Conservation (phyloP, 495 filamentous ascomycete species). For the Hypoxylon subgilvum region DNA sequence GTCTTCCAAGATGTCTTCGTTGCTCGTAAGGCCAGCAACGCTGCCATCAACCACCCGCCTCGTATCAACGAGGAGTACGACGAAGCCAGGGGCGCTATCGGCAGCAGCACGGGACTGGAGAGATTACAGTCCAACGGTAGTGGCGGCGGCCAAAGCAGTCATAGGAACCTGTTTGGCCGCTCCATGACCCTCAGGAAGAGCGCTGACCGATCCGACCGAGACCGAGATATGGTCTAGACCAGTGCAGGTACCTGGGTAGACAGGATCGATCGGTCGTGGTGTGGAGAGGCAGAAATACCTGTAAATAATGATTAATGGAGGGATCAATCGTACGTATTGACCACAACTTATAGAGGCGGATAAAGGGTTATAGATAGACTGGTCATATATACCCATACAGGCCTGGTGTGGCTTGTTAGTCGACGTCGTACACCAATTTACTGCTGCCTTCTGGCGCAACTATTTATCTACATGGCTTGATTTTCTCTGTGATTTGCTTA, state of each 20-base stretch:
- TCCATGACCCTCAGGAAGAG: slow-evolving; percentile 21
- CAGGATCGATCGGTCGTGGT: neutral
- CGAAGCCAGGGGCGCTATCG: slow-evolving; percentile 8
- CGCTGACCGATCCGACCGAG: slow-evolving; percentile 20
- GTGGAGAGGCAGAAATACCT: neutral
- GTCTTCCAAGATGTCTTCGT: slow-evolving; percentile 42
- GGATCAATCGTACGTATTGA: neutral
- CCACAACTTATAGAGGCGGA: slow-evolving; percentile 9
- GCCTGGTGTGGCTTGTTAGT: slow-evolving; percentile 1
- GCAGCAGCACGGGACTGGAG: slow-evolving; percentile 24
- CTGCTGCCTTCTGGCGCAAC: neutral
- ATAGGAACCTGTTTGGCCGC: slow-evolving; percentile 19
- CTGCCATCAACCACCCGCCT: slow-evolving; percentile 27
- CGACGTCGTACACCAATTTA: slow-evolving; percentile 9
- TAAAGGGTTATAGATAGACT: slow-evolving; percentile 2
- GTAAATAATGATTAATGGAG: slow-evolving; percentile 7
- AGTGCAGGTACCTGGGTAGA: neutral
- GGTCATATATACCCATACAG: slow-evolving; percentile 20
- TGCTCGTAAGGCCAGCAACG: slow-evolving; percentile 28
- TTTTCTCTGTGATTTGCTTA: no score
- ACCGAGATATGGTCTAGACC: slow-evolving; percentile 34
- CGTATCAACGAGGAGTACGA: slow-evolving; percentile 35
- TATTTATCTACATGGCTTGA: no score
- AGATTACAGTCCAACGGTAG: slow-evolving; percentile 21
- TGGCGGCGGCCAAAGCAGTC: slow-evolving; percentile 17